Evolutionary conservation across 1,139 yeast species (phyloP), one percentile per base, ranked within the genome.

Genomic region (Saccharomyces pastorianus): DNA sequence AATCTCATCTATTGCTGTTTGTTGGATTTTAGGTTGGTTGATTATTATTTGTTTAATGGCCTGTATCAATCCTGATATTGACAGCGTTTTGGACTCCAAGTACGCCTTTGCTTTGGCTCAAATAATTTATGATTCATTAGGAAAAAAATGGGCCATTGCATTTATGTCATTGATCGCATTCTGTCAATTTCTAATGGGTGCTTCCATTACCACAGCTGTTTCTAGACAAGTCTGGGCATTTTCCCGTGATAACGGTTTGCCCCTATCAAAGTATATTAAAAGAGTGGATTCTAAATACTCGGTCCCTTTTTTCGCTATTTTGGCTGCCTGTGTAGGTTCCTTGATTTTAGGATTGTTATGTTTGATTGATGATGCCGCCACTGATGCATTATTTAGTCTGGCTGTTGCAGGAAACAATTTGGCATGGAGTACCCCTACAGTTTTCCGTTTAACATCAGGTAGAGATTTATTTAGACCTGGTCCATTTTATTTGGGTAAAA

Each of bases 131-230:
- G 84, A 85, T 66, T 77, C 84, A 0, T 73, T 85, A 55, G 93
- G 93, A 46, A 81, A 81, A 64, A 73, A 76, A 51, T 85, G 90
- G 88, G 83, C 89, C 1, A 72, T 83, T 57, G 84, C 84, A 0
- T 79, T 84, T 53, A 81, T 83, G 84, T 65, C 80, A 0, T 65
- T 82, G 50, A 80, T 81, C 63, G 81, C 84, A 1, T 70, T 76
- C 60, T 83, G 85, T 52, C 87, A 82, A 67, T 83, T 79, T 69
- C 66, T 82, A 52, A 85, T 85, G 88, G 89, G 88, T 4, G 74
- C 81, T 14, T 78, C 84, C 1, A 74, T 79, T 31, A 66, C 77
- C 46, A 75, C 78, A 23, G 82, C 82, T 6, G 74, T 77, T 50
- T 78, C 80, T 14, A 72, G 82, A 64, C 81, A 77, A 62, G 69